phyloP scores from a whole-genome alignment of 139 green algal species.

The Gonium pectorale region DNA sequence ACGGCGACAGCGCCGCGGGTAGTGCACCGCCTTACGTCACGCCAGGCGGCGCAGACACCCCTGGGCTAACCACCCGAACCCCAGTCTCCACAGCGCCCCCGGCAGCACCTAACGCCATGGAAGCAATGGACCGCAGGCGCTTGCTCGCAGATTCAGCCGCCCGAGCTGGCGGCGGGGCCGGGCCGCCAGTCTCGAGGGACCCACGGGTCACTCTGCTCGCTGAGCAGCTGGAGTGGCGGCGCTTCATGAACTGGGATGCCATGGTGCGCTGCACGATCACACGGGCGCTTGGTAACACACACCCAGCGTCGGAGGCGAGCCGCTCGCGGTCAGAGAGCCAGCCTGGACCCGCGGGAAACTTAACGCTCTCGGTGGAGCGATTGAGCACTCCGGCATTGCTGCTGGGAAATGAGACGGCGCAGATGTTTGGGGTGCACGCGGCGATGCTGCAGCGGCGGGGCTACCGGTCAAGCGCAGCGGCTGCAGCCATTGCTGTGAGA shows the following conservation, averaged over 20 bases:
- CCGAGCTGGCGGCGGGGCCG: neutral
- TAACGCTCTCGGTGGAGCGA: neutral
- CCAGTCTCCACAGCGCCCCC: too few relatives aligned
- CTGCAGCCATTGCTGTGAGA: too few relatives aligned
- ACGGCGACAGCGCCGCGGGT: neutral
- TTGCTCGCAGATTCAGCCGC: neutral
- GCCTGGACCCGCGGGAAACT: too few relatives aligned
- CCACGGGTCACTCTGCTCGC: neutral
- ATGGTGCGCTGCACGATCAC: neutral
- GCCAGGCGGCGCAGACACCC: too few relatives aligned
- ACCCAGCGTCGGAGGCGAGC: neutral
- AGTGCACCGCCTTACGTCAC: too few relatives aligned
- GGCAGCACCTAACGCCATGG: neutral
- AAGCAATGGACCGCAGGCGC: neutral
- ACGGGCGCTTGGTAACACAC: neutral
- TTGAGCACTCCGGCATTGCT: neutral
- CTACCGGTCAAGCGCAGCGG: neutral
- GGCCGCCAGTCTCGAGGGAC: neutral
- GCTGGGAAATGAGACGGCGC: neutral
- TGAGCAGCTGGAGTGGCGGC: slow-evolving; percentile 20
- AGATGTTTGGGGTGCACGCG: neutral
- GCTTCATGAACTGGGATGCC: slow-evolving; percentile 35
- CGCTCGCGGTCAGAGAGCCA: neutral
- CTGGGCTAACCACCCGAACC: too few relatives aligned
- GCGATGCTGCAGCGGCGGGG: neutral